Evolutionary conservation across 306 rosid species (phyloP).

Genomic region (Prunus armeniaca): DNA sequence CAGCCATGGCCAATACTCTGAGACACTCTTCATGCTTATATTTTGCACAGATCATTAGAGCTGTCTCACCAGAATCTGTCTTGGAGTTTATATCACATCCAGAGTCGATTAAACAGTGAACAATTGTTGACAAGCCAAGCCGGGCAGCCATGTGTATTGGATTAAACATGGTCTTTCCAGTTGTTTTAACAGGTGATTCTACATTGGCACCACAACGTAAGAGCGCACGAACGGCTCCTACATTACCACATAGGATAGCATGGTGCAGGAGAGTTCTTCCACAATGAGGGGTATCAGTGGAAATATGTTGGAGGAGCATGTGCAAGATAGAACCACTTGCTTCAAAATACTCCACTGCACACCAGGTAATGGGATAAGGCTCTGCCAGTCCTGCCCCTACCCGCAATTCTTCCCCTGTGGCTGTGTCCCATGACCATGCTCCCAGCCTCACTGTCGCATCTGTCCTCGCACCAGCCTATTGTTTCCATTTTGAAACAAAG

Average conservation of each 20-base stretch:
- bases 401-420: conserved; percentile 83
- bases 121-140: conserved; percentile 52
- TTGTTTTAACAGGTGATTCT: conserved; percentile 56
- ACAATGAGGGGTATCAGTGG: conserved; percentile 34
- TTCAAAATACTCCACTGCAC: conserved; percentile 96
- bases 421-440: conserved; percentile 93
- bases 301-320: conserved; percentile 55
- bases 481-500: conserved; percentile 23
- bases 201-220: conserved; percentile 56
- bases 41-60: conserved; percentile 70
- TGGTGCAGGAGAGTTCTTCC: conserved; percentile 92
- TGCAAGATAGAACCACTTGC: conserved; percentile 65
- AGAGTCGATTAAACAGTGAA: conserved; percentile 62
- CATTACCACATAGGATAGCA: conserved; percentile 77
- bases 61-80: conserved; percentile 73
- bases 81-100: conserved; percentile 72
- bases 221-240: conserved; percentile 57
- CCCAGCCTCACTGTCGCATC: conserved; percentile 65
- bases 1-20: conserved; percentile 56
- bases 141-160: conserved; percentile 89
- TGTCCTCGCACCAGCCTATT: conserved; percentile 59
- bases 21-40: conserved; percentile 66
- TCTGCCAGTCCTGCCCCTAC: conserved; percentile 98
- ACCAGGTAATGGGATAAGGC: conserved; percentile 77
- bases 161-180: conserved; percentile 50